These are phyloP conservation scores for Paraurostyla sp. DNA, from an alignment of 73 alveolate genomes.

Conservation along the genomic window DNA sequence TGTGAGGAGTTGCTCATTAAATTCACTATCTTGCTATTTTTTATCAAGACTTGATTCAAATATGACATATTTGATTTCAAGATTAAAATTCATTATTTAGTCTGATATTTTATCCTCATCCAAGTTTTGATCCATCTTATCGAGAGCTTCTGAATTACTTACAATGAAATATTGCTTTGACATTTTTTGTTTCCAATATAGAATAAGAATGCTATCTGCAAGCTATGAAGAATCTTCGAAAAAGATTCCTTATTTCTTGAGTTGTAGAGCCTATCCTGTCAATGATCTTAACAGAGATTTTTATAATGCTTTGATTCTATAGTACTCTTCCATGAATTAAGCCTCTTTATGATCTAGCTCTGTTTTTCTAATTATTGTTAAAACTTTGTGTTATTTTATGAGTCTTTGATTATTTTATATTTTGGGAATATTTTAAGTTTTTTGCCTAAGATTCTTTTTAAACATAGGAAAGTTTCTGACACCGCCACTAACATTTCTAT, in stretches of 20 bases:
- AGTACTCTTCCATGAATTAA: background rate
- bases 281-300: background rate
- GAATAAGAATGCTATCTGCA: background rate
- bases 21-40: constrained; percentile 5
- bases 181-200: background rate
- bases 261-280: background rate
- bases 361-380: background rate
- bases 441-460: background rate
- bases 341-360: background rate
- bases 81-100: background rate
- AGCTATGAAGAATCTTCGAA: background rate
- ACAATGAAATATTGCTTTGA: constrained; percentile 1
- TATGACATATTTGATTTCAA: background rate
- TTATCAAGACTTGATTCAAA: background rate
- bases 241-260: background rate
- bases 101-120: constrained; percentile 28
- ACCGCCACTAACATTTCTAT: too few relatives aligned
- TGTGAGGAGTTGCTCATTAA: background rate
- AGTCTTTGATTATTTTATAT: background rate
- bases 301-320: background rate
- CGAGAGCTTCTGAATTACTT: constrained; percentile 1
- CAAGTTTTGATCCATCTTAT: background rate
- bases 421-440: background rate
- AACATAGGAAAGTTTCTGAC: too few relatives aligned
- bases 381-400: background rate